Evolutionary conservation across 345 rosid species (phyloP), one percentile per base, ranked within the genome.

Genomic region (Euclidium syriacum): DNA sequence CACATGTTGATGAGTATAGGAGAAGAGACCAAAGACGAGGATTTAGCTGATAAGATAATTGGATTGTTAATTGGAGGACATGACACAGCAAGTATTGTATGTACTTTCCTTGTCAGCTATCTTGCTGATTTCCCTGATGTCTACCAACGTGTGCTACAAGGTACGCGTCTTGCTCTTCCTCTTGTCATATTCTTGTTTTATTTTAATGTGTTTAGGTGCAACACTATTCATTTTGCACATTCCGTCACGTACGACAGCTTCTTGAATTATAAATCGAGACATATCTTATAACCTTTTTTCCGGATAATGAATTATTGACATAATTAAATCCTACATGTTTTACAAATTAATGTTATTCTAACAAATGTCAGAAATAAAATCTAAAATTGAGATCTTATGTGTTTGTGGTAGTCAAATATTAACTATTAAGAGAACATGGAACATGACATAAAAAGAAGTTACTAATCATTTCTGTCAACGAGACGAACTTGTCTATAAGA

Each of bases 31-130:
- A 63, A 58, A 7, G 70, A 75, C 4, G 39, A 55, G 6, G 65
- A 66, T 42, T 7, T 75, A 5, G 76, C 76, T 36, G 73, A 71
- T 15, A 65, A 72, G 40, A 61, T 75, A 19, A 55, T 71, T 23
- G 73, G 70, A 18, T n/a, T 75, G 41, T 19, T 75, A 58, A 57
- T 75, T 1, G 76, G 69, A 15, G 79, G 79, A 58, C 70, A 71
- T 39, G 79, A 75, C 43, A 73, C 80, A 1, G 63, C 72, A 11
- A 69, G 75, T 64, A 75, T 66, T 2, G 58, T 57, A 16, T 54
- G 71, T 29, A 68, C 72, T 59, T 73, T 77, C 48, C 2, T 77
- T 19, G 63, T 73, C 39, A 54, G 53, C 59, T 73, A 40, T 49
- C 77, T 69, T 22, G 70, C 77, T 10, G 73, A 77, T 26, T 60